These are phyloP conservation scores for Trichosanthes cucumerina DNA, from an alignment of 306 rosid genomes.

Conservation along the genomic window DNA sequence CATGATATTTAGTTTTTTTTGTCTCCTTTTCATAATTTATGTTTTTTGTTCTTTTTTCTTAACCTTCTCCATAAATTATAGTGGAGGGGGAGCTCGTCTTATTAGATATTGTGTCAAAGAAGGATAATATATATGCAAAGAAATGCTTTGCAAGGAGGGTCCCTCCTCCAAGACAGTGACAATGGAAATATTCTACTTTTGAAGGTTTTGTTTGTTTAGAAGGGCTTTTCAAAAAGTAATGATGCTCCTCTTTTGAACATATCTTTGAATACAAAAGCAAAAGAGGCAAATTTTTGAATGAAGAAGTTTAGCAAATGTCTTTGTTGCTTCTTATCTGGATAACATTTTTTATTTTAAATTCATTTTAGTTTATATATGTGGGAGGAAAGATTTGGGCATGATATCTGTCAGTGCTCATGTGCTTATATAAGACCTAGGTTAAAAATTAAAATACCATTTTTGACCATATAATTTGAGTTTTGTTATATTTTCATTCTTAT, in stretches of 20 bases:
- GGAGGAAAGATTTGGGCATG: not conserved
- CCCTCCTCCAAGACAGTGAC: not conserved
- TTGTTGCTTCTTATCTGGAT: not conserved
- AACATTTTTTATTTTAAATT: not conserved
- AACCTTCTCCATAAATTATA: not conserved
- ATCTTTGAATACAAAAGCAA: not conserved
- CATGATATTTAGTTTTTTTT: not conserved
- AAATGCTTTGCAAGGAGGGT: not conserved
- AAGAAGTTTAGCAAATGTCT: not conserved
- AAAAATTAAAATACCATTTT: too few species aligned
- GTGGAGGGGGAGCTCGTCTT: not conserved
- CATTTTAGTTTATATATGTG: not conserved
- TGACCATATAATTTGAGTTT: too few species aligned
- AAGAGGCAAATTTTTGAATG: not conserved
- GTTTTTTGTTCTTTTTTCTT: not conserved
- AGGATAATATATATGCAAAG: not conserved
- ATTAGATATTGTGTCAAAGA: not conserved
- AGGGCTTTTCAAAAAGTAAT: not conserved
- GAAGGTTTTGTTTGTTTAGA: not conserved
- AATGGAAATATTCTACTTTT: slow-evolving; percentile 1
- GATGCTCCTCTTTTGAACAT: not conserved
- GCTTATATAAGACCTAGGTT: not conserved
- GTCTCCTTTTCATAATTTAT: not conserved
- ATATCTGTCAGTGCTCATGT: not conserved
- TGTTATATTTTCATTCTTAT: too few species aligned